Evolutionary conservation across 768 basidiomycete species (phyloP).

Genomic region (Galerina marginata): DNA sequence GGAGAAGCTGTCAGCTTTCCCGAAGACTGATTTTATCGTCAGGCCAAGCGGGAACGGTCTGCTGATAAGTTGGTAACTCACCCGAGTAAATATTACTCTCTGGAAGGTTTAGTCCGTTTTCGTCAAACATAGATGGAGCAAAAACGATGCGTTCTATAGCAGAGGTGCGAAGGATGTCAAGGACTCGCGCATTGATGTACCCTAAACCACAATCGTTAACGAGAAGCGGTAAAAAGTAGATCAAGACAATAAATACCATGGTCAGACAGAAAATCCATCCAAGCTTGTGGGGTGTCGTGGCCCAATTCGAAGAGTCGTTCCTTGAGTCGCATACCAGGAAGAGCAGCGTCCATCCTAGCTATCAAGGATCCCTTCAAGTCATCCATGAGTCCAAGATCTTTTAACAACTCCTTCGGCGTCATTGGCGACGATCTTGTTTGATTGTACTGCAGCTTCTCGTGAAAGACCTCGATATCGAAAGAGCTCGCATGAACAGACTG

Average conservation of each 20-base stretch:
- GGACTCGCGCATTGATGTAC: constrained; percentile 49
- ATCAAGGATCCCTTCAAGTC: constrained; percentile 39
- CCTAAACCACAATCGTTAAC: constrained; percentile 35
- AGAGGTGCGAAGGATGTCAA: constrained; percentile 51
- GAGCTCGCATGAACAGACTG: constrained; percentile 48
- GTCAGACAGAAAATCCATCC: constrained; percentile 45
- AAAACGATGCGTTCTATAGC: constrained; percentile 51
- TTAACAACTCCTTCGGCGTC: background rate
- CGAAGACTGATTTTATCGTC: constrained; percentile 46
- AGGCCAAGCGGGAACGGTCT: background rate
- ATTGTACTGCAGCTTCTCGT: constrained; percentile 37
- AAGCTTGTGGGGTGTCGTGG: constrained; percentile 43
- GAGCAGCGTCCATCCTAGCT: constrained; percentile 42
- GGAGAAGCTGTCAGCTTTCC: constrained; percentile 54
- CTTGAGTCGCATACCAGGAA: constrained; percentile 55
- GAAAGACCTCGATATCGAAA: constrained; percentile 47
- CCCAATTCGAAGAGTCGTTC: constrained; percentile 41
- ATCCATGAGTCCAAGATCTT: background rate
- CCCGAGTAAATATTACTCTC: constrained; percentile 48
- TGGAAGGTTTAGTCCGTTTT: constrained; percentile 56
- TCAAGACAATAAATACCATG: constrained; percentile 31
- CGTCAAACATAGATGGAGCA: constrained; percentile 49
- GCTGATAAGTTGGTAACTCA: constrained; percentile 26
- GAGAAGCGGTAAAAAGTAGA: background rate
- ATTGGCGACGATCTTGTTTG: constrained; percentile 19